Percentiles rank a stretch among this genome's conserved stretches.
Evolutionary conservation across 1,139 yeast genomes (phyloP).

Genomic region (Schizosaccharomyces versatilis): DNA sequence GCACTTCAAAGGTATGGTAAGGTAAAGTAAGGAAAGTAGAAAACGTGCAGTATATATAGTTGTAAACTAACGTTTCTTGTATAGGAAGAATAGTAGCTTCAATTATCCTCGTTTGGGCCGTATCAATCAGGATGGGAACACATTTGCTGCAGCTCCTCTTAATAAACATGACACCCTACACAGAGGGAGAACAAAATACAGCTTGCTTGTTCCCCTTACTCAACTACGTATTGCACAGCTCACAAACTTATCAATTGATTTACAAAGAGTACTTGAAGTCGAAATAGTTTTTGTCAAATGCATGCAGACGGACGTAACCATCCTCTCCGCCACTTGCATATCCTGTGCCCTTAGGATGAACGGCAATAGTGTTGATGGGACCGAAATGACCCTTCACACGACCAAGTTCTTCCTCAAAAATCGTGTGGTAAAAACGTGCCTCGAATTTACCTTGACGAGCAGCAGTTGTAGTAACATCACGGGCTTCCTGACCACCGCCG

Average conservation of each 20-base stretch:
- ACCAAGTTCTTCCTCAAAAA: constrained; percentile 87
- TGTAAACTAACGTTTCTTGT: too few relatives aligned
- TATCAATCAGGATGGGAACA: too few relatives aligned
- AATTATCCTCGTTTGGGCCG: too few relatives aligned
- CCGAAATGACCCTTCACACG: constrained; percentile 97
- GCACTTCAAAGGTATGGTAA: too few relatives aligned
- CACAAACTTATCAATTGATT: background rate
- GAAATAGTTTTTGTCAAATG: constrained; percentile 74
- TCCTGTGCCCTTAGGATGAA: constrained; percentile 83
- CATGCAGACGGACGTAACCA: constrained; percentile 80
- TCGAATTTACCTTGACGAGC: constrained; percentile 91
- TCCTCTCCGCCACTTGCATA: constrained; percentile 97
- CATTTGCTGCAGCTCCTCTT: too few relatives aligned
- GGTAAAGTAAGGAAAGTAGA: too few relatives aligned
- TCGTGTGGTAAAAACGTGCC: constrained; percentile 86
- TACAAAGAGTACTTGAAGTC: constrained; percentile 44
- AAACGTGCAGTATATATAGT: too few relatives aligned
- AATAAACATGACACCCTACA: too few relatives aligned
- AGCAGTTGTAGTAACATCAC: constrained; percentile 89
- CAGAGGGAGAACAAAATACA: too few relatives aligned
- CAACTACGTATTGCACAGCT: background rate
- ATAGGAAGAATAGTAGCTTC: too few relatives aligned
- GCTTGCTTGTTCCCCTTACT: too few relatives aligned
- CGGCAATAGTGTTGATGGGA: constrained; percentile 82
- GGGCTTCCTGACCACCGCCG: constrained; percentile 99